A percentile compares a stretch with the other conserved stretches of the same genome.
Conservation (phyloP, 768 basidiomycete genomes). For the Mycena galericulata region DNA sequence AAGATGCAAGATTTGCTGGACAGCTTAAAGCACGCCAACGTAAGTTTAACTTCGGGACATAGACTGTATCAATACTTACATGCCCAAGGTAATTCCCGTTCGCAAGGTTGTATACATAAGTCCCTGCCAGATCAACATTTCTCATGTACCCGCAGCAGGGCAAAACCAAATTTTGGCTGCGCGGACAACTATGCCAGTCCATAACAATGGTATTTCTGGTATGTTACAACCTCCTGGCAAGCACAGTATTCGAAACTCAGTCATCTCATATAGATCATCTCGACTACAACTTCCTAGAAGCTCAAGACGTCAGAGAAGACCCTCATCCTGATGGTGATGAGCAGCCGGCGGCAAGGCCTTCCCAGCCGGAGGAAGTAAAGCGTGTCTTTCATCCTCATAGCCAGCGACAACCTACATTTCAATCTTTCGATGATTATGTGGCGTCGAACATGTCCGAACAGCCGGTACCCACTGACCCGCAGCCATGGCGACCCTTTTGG, state of each 20-base stretch:
- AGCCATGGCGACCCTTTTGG: slow-evolving; percentile 12
- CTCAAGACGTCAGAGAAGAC: background rate
- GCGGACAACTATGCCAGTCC: background rate
- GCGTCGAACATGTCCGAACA: background rate
- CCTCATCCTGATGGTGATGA: background rate
- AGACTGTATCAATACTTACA: too few relatives aligned
- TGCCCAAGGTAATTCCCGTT: too few relatives aligned
- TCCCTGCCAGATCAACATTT: too few relatives aligned
- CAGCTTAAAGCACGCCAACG: too few relatives aligned
- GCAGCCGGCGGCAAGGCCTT: background rate
- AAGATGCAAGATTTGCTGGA: too few relatives aligned
- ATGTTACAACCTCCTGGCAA: background rate
- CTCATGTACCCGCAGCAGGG: too few relatives aligned
- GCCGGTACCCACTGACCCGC: background rate
- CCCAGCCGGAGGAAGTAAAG: background rate
- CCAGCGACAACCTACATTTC: background rate
- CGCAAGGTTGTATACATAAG: too few relatives aligned
- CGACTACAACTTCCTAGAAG: background rate
- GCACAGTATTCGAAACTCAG: background rate
- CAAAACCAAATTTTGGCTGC: too few relatives aligned
- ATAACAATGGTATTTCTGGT: background rate
- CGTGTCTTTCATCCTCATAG: slow-evolving; percentile 23
- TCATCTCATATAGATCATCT: background rate
- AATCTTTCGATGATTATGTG: background rate
- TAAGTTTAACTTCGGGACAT: too few relatives aligned